These are phyloP conservation scores for Cladorrhinum samala DNA, from an alignment of 495 filamentous ascomycete species.

Conservation along the genomic window DNA sequence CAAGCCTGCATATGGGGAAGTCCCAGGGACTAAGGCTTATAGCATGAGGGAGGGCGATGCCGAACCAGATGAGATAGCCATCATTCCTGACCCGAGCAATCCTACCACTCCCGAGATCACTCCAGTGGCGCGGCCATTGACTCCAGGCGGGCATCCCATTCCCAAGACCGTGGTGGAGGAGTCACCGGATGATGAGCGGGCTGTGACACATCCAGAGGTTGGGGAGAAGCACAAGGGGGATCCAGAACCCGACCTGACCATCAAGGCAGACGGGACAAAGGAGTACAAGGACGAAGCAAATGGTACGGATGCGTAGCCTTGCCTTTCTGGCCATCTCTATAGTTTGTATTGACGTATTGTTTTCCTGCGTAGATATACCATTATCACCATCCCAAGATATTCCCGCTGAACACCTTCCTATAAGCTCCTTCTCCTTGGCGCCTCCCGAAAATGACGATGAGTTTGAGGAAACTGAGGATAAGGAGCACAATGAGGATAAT, in stretches of 20 bases:
- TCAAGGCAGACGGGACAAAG: conserved; percentile 37
- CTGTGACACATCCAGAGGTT: conserved; percentile 34
- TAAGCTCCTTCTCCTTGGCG: conserved; percentile 32
- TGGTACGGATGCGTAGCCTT: conserved; percentile 36
- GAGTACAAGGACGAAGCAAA: conserved; percentile 20
- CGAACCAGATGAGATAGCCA: conserved; percentile 63
- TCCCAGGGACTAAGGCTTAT: conserved; percentile 78
- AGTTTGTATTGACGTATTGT: conserved; percentile 30
- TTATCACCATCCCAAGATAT: conserved; percentile 30
- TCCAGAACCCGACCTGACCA: conserved; percentile 41
- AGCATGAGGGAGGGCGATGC: conserved; percentile 73
- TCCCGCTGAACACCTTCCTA: conserved; percentile 18
- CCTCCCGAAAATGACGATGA: conserved; percentile 2
- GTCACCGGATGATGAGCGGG: conserved; percentile 35
- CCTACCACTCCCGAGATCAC: conserved; percentile 7
- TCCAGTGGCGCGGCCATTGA: conserved; percentile 23
- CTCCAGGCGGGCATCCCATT: conserved; percentile 39
- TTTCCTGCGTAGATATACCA: conserved; percentile 34
- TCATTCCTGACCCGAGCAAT: conserved; percentile 41
- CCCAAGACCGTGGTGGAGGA: conserved; percentile 47
- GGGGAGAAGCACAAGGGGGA: conserved; percentile 38
- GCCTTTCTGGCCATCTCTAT: conserved; percentile 13
- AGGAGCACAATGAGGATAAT: not conserved
- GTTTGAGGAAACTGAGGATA: not conserved
- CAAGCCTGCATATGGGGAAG: conserved; percentile 70